These are phyloP conservation scores for Hypsizygus marmoreus DNA, from an alignment of 768 basidiomycete species.

Conservation along the genomic window DNA sequence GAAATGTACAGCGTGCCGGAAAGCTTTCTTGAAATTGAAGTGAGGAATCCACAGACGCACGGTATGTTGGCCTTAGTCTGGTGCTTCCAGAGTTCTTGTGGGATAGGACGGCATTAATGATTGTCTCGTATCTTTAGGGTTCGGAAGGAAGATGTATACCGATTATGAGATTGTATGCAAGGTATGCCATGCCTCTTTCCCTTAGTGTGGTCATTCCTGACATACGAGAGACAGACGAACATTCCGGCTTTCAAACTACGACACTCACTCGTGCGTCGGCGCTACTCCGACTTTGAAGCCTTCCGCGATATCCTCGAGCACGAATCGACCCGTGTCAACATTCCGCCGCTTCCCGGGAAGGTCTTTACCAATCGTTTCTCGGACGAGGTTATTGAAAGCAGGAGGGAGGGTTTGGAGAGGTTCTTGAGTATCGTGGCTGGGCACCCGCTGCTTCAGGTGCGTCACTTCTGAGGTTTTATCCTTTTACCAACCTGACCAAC, in stretches of 20 bases:
- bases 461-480: conserved; percentile 19
- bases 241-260: conserved; percentile 98
- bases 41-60: conserved; percentile 95
- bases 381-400: conserved; percentile 92
- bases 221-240: conserved; percentile 86
- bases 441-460: conserved; percentile 91
- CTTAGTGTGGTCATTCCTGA: neutral
- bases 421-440: conserved; percentile 97
- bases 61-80: conserved; percentile 48
- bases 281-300: conserved; percentile 93
- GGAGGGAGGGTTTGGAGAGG: conserved; percentile 91
- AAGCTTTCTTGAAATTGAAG: conserved; percentile 96
- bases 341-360: conserved; percentile 95
- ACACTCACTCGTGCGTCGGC: conserved; percentile 85
- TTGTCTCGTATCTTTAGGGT: conserved; percentile 50
- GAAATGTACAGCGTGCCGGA: conserved; percentile 99
- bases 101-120: conserved; percentile 7
- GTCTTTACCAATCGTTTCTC: conserved; percentile 98
- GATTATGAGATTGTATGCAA: conserved; percentile 99
- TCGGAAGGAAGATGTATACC: conserved; percentile 98
- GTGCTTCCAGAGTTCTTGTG: neutral
- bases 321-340: conserved; percentile 96
- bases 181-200: conserved; percentile 43
- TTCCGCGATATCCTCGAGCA: conserved; percentile 98
- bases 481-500: conserved; percentile 1